Evolutionary conservation across 805 yeast species (phyloP).

Genomic region (Metschnikowia reukaufii): DNA sequence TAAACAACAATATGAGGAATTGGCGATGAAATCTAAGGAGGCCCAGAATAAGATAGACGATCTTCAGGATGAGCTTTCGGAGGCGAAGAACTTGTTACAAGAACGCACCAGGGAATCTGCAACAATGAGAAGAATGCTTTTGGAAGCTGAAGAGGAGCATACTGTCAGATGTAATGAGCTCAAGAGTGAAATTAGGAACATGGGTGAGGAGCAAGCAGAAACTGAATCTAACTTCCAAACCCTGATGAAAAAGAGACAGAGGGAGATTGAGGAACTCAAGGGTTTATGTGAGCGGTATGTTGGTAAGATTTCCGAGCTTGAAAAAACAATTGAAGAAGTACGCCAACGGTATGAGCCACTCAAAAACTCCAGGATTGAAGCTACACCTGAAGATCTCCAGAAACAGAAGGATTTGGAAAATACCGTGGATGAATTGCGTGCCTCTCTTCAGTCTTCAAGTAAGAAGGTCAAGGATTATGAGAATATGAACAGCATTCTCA

Average conservation of each 20-base stretch:
- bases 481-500: constrained; percentile 50
- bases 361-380: constrained; percentile 19
- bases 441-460: constrained; percentile 52
- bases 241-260: constrained; percentile 52
- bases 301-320: constrained; percentile 42
- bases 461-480: constrained; percentile 57
- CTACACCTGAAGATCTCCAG: constrained; percentile 9
- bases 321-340: constrained; percentile 28
- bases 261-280: constrained; percentile 62
- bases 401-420: constrained; percentile 25
- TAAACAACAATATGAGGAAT: constrained; percentile 72
- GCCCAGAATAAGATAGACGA: constrained; percentile 58
- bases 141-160: constrained; percentile 65
- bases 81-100: constrained; percentile 66
- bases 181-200: constrained; percentile 47
- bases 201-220: constrained; percentile 61
- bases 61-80: constrained; percentile 80
- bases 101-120: constrained; percentile 80
- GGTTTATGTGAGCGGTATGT: constrained; percentile 43
- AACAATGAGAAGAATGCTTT: constrained; percentile 64
- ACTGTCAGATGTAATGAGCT: constrained; percentile 54
- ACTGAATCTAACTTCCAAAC: constrained; percentile 54
- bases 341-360: constrained; percentile 28
- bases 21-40: constrained; percentile 66
- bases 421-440: constrained; percentile 47